A percentile compares a stretch with the other conserved stretches of the same genome.
Evolutionary conservation across 2,329 filamentous ascomycete genomes (phyloP).

Genomic region (Hysterium pulicare): DNA sequence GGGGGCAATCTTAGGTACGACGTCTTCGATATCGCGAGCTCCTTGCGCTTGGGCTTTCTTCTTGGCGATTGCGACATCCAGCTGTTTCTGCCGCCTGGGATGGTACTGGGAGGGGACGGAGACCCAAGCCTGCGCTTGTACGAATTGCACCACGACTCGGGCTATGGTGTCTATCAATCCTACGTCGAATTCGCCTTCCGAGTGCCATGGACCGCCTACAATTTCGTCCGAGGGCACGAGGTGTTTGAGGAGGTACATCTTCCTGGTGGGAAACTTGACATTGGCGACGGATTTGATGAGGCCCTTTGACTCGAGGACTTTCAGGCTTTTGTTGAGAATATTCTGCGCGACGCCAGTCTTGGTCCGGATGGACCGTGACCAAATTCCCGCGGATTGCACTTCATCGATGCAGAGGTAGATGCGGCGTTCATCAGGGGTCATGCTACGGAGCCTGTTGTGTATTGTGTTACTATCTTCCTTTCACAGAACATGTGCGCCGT

Average conservation of each 20-base stretch:
- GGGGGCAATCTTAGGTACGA: slow-evolving; percentile 21
- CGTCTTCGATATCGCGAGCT: slow-evolving; percentile 30
- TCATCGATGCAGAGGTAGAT: slow-evolving; percentile 89
- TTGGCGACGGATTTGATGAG: slow-evolving; percentile 88
- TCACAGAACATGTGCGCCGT: no score
- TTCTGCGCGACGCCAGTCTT: slow-evolving; percentile 81
- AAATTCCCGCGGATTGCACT: slow-evolving; percentile 79
- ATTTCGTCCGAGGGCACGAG: slow-evolving; percentile 84
- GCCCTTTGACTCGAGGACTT: slow-evolving; percentile 75
- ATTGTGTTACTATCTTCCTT: no score
- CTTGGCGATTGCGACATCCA: slow-evolving; percentile 33
- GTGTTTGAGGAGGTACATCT: slow-evolving; percentile 91
- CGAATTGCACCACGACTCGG: slow-evolving; percentile 67
- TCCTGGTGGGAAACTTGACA: slow-evolving; percentile 84
- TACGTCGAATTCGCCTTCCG: slow-evolving; percentile 83
- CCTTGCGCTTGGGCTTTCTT: slow-evolving; percentile 35
- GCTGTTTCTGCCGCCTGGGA: slow-evolving; percentile 42
- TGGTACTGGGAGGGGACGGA: no score
- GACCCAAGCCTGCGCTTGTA: slow-evolving; percentile 70
- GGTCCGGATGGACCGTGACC: slow-evolving; percentile 80
- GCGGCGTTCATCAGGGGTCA: slow-evolving; percentile 69
- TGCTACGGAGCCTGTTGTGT: slow-evolving; percentile 43
- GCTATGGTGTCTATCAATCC: slow-evolving; percentile 79
- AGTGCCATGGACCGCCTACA: slow-evolving; percentile 92
- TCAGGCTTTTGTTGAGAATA: slow-evolving; percentile 75